Evolutionary conservation across 306 rosid genomes (phyloP), one percentile per base, ranked within the genome.

Genomic region (Betula pendula): DNA sequence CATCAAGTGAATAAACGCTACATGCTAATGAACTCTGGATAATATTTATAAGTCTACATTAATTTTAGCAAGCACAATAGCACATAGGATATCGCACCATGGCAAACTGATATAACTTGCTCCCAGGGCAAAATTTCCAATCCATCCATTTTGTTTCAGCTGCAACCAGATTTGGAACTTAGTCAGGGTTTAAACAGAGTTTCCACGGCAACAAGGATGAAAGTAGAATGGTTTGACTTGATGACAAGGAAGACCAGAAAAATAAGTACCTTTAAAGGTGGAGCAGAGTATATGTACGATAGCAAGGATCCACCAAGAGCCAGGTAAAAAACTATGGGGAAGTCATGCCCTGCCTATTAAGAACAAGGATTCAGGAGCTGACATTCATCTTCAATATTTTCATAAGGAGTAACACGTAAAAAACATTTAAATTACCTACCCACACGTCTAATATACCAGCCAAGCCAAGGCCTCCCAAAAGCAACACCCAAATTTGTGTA

Each of bases 81-180:
- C 72, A 77, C 49, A 80, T 68, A 88, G 74, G 81, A 68, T 80
- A 83, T 67, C 81, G 47, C 81, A 96, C 99, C 99, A 96, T 85
- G 99, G 99, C 87, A 96, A 88, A 83, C 94, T 85, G 75, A 96
- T 96, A 84, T 96, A 96, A 88, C 99, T 96, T 82, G 99, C 97
- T 83, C 98, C 99, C 70, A 96, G 91, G 81, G 99, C 97, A 75
- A 92, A 91, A 87, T 96, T 96, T 73, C 99, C 98, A 52, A 96
- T 89, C 99, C 99, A 96, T 85, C 99, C 99, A 77, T 96, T 92
- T 90, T 92, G 99, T 83, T 96, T 96, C 68, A 96, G 87, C 99
- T 96, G 89, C 82, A 85, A 80, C 80, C 71, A 53, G 42, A 74
- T 71, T 72, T n/a, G 51, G 77, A 85, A 33, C 51, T 72, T 60